phyloP scores from a whole-genome alignment of 73 alveolate genomes.

The Paramecium pentaurelia region DNA sequence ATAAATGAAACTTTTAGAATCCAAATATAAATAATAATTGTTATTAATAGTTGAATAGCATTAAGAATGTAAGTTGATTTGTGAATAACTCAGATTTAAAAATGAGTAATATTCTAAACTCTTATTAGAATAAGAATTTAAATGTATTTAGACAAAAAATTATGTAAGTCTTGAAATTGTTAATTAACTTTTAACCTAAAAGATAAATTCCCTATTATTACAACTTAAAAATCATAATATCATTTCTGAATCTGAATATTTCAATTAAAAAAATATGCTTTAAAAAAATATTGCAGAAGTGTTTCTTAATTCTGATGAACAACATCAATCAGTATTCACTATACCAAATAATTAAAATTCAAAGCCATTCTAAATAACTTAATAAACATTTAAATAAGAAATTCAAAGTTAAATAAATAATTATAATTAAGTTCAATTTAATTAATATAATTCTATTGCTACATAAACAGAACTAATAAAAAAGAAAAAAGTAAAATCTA shows the following conservation, averaged over 20 bases:
- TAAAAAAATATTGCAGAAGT: neutral
- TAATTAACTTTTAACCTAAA: neutral
- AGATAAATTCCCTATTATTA: neutral
- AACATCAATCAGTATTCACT: neutral
- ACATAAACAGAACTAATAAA: neutral
- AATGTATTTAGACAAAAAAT: neutral
- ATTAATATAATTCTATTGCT: neutral
- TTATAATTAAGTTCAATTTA: no score
- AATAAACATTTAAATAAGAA: neutral
- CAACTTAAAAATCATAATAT: neutral
- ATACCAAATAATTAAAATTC: neutral
- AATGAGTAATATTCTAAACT: neutral
- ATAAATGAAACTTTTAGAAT: neutral
- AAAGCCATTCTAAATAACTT: neutral
- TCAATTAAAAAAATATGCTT: neutral
- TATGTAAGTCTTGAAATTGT: neutral
- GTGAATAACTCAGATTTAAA: neutral
- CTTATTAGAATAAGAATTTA: neutral
- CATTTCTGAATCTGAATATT: neutral
- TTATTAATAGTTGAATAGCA: neutral
- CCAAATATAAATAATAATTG: neutral
- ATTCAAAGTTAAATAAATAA: neutral
- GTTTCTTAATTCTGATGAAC: neutral
- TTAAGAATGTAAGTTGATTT: neutral
- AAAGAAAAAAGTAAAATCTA: neutral